Conservation (phyloP, 768 basidiomycete species). For the Infundibulicybe gibba region DNA sequence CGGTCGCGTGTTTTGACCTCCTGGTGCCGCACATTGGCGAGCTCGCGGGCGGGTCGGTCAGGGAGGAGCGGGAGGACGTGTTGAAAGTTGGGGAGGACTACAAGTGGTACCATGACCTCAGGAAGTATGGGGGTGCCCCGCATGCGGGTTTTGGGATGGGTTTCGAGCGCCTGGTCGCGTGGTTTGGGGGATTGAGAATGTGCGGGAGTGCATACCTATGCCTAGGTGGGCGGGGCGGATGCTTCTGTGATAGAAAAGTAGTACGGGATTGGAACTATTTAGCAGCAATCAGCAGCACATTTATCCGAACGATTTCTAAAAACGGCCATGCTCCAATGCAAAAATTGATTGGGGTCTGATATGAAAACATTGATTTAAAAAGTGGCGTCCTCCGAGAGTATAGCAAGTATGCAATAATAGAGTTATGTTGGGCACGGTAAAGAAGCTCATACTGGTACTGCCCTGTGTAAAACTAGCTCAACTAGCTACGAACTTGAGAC, state of each 20-base stretch:
- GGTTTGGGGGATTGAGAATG: slow-evolving; percentile 87
- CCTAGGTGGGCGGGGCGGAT: slow-evolving; percentile 86
- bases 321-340: too few relatives aligned
- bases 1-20: slow-evolving; percentile 95
- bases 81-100: slow-evolving; percentile 44
- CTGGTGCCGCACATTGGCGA: slow-evolving; percentile 88
- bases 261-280: too few relatives aligned
- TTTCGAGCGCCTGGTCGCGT: slow-evolving; percentile 86
- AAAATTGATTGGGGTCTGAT: too few relatives aligned
- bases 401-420: too few relatives aligned
- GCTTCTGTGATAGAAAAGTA: slow-evolving; percentile 42
- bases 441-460: too few relatives aligned
- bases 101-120: slow-evolving; percentile 79
- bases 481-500: too few relatives aligned
- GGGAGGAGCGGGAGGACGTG: slow-evolving; percentile 66
- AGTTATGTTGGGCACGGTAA: too few relatives aligned
- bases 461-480: too few relatives aligned
- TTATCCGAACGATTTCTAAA: too few relatives aligned
- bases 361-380: too few relatives aligned
- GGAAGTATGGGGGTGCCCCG: slow-evolving; percentile 81
- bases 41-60: slow-evolving; percentile 86
- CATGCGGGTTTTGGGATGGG: slow-evolving; percentile 98
- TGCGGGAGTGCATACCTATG: slow-evolving; percentile 91
- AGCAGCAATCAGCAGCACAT: too few relatives aligned
- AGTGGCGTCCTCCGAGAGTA: too few relatives aligned